These are phyloP conservation scores for Pseudoneurospora amorphoporcata DNA, from an alignment of 495 filamentous ascomycete species.

Conservation along the genomic window DNA sequence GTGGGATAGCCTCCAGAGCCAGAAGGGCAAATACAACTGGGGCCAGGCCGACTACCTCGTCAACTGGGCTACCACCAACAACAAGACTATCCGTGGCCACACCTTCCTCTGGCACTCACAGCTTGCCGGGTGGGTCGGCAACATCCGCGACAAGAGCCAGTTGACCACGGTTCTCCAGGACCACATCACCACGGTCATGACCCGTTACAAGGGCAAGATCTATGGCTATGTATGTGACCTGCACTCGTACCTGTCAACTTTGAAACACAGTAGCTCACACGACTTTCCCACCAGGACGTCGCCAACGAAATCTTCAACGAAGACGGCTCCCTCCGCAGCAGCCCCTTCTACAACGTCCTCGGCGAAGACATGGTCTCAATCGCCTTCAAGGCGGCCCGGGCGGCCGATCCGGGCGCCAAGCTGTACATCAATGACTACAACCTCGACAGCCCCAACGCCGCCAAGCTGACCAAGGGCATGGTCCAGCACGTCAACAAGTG, in stretches of 20 bases:
- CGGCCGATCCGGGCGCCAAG: constrained; percentile 47
- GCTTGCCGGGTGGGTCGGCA: constrained; percentile 49
- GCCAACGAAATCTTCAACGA: constrained; percentile 65
- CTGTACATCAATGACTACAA: constrained; percentile 67
- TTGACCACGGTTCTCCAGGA: constrained; percentile 47
- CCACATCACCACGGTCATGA: constrained; percentile 47
- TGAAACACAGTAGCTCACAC: neutral
- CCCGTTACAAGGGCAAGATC: constrained; percentile 53
- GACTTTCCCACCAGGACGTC: constrained; percentile 37
- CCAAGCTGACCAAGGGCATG: constrained; percentile 52
- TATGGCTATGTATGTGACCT: constrained; percentile 39
- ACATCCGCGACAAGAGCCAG: constrained; percentile 38
- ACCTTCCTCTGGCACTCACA: constrained; percentile 57
- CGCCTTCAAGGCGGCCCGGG: constrained; percentile 50
- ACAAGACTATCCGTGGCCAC: constrained; percentile 52
- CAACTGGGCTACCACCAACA: constrained; percentile 47
- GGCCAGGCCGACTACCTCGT: constrained; percentile 45
- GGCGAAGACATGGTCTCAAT: constrained; percentile 48
- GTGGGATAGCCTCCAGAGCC: constrained; percentile 43
- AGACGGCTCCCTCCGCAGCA: constrained; percentile 43
- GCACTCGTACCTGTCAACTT: neutral
- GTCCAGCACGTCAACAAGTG: constrained; percentile 55
- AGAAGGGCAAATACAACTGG: constrained; percentile 41
- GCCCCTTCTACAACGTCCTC: constrained; percentile 50
- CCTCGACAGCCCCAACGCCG: constrained; percentile 33